Conservation (phyloP, 2,329 filamentous ascomycete genomes). For the Colletotrichum siamense region DNA sequence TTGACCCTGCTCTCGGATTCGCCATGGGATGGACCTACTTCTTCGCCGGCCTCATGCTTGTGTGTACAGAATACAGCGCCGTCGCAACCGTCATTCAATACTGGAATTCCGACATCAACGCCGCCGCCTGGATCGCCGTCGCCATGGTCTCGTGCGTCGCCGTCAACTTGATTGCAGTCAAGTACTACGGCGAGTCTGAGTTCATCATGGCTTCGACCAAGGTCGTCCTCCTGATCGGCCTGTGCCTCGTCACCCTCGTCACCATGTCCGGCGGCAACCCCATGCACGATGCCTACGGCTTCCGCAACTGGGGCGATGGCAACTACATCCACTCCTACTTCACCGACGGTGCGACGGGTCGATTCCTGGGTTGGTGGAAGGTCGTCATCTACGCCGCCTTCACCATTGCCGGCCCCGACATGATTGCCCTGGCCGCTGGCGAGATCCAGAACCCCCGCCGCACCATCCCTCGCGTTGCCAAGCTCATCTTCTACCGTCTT, state of each 20-base stretch:
- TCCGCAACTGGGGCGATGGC: slow-evolving; percentile 57
- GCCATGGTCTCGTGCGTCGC: slow-evolving; percentile 49
- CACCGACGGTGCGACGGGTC: slow-evolving; percentile 56
- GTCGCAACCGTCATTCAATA: slow-evolving; percentile 50
- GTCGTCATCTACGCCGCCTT: slow-evolving; percentile 71
- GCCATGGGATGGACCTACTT: slow-evolving; percentile 55
- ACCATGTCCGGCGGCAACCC: slow-evolving; percentile 74
- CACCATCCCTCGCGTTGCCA: slow-evolving; percentile 73
- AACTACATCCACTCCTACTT: slow-evolving; percentile 39
- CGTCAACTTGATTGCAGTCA: slow-evolving; percentile 53
- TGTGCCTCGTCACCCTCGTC: slow-evolving; percentile 69
- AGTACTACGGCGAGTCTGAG: slow-evolving; percentile 49
- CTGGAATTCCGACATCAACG: slow-evolving; percentile 46
- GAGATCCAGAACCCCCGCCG: slow-evolving; percentile 70
- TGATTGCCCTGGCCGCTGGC: slow-evolving; percentile 60
- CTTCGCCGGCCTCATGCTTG: slow-evolving; percentile 50
- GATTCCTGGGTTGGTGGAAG: slow-evolving; percentile 63
- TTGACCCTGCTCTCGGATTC: slow-evolving; percentile 63
- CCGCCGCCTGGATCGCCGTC: slow-evolving; percentile 55
- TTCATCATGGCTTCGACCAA: slow-evolving; percentile 63
- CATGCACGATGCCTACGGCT: slow-evolving; percentile 65
- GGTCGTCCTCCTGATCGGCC: slow-evolving; percentile 54
- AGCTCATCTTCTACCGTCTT: slow-evolving; percentile 76
- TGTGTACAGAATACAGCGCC: slow-evolving; percentile 50
- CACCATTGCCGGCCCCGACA: slow-evolving; percentile 71